Evolutionary conservation across 495 filamentous ascomycete species (phyloP).

Genomic region (Glutinoglossum americanum): DNA sequence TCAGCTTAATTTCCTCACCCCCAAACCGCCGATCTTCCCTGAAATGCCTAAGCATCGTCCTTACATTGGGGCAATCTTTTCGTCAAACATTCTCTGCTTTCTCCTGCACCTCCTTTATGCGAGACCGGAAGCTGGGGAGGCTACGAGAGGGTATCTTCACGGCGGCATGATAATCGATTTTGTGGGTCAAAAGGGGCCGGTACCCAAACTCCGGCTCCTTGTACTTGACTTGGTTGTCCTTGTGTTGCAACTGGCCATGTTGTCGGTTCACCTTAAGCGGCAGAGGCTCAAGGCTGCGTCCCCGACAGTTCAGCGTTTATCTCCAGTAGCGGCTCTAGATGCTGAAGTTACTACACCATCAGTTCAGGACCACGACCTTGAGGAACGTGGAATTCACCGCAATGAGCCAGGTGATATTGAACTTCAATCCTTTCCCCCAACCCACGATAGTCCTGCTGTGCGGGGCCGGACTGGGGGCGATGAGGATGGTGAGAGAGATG

Average conservation of each 20-base stretch:
- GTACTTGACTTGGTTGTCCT: conserved; percentile 43
- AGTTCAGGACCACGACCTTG: conserved; percentile 52
- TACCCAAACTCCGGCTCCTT: conserved; percentile 39
- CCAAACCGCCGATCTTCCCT: conserved; percentile 49
- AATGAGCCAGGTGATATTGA: conserved; percentile 27
- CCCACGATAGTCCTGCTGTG: background rate
- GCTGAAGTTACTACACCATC: conserved; percentile 8
- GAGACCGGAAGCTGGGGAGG: conserved; percentile 46
- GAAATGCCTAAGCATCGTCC: conserved; percentile 31
- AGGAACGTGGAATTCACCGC: conserved; percentile 55
- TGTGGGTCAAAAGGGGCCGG: conserved; percentile 61
- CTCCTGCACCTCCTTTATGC: conserved; percentile 43
- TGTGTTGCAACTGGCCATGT: conserved; percentile 47
- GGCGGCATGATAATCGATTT: conserved; percentile 75
- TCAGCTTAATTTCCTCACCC: conserved; percentile 59
- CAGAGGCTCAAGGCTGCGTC: conserved; percentile 23
- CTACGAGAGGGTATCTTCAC: conserved; percentile 60
- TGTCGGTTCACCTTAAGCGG: conserved; percentile 49
- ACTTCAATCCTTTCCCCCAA: conserved; percentile 17
- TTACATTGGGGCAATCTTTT: conserved; percentile 47
- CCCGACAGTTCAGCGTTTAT: background rate
- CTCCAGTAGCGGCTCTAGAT: background rate
- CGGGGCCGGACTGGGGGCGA: conserved; percentile 12
- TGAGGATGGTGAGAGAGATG: conserved; percentile 23
- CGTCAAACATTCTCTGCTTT: conserved; percentile 50